Conservation (phyloP, 768 basidiomycete species). For the Pleurotus giganteus region DNA sequence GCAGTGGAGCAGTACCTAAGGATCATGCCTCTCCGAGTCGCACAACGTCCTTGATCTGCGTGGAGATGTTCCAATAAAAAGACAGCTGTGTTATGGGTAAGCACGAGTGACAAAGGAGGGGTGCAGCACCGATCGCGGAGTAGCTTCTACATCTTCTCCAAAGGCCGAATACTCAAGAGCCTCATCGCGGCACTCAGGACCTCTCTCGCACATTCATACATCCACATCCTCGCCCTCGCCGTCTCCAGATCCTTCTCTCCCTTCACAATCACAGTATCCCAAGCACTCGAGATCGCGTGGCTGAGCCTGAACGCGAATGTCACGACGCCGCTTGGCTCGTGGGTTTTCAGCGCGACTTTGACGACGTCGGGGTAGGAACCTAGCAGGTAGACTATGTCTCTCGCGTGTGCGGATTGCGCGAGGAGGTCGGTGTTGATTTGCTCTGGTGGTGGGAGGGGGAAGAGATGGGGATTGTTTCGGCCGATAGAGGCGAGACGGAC, state of each 20-base stretch:
- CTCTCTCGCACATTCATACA: conserved; percentile 87
- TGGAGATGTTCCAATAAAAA: too few species aligned
- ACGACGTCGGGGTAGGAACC: conserved; percentile 92
- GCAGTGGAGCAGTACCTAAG: too few species aligned
- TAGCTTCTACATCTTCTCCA: conserved; percentile 98
- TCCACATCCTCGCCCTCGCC: conserved; percentile 81
- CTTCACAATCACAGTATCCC: conserved; percentile 88
- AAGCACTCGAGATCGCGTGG: conserved; percentile 88
- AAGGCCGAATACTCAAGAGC: conserved; percentile 81
- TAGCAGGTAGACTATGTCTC: conserved; percentile 84
- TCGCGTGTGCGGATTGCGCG: conserved; percentile 63
- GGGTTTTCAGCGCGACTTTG: conserved; percentile 75
- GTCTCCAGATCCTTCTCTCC: conserved; percentile 75
- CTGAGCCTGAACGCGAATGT: conserved; percentile 85
- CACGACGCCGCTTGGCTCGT: conserved; percentile 89
- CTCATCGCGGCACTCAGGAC: conserved; percentile 87
- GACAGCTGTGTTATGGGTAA: too few species aligned
- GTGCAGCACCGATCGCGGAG: too few species aligned
- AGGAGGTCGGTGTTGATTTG: too few species aligned
- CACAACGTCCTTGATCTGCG: too few species aligned
- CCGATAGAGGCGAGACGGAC: conserved; percentile 88
- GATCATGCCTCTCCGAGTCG: too few species aligned
- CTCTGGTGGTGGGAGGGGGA: conserved; percentile 70
- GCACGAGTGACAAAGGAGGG: too few species aligned
- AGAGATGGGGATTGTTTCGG: conserved; percentile 86